Evolutionary conservation across 306 rosid species (phyloP), one percentile per base, ranked within the genome.

Genomic region (Gastrolobium bilobum): DNA sequence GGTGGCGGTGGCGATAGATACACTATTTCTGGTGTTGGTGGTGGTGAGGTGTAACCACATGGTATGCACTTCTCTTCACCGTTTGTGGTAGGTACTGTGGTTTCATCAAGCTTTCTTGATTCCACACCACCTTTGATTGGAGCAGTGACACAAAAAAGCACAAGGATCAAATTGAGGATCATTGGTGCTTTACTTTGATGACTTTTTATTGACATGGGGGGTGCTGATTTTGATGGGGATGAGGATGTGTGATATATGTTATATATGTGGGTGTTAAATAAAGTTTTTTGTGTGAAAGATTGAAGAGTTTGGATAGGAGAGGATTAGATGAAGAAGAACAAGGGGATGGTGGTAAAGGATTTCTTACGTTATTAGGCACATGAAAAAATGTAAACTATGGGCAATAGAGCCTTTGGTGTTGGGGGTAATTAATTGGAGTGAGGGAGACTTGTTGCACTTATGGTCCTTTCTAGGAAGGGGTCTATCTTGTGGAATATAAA

Each of bases 31-130:
- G 75, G 67, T 2, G 70, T 77, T 1, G 83, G 84, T 2, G 85
- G 78, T 15, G 76, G 40, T 13, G 83, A 39, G 26, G 40, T 79
- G 44, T 72, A 11, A 26, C 84, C 86, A 62, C 89, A 86, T 2
- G 86, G 78, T 5, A 35, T 0, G 29, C 89, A 86, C 61, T 75
- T 82, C 40, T 13, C 58, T 1, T 7, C 38, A 43, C 81, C 68
- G 7, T 40, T 72, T 62, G 73, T 46, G 50, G 61, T 0, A 4
- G 79, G 79, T 29, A 35, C 62, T 3, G 80, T n/a, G 68, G 69
- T 50, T 15, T 88, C 93, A 50, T 71, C 90, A 15, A 89, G 87
- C 76, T 83, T 87, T 76, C 88, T 83, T 80, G 87, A 59, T 40
- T 71, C 77, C 65, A 81, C 44, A 20, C 64, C 60, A 20, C 64